These are phyloP conservation scores for Sporopachydermia lactativora DNA, from an alignment of 805 yeast genomes.

Conservation along the genomic window DNA sequence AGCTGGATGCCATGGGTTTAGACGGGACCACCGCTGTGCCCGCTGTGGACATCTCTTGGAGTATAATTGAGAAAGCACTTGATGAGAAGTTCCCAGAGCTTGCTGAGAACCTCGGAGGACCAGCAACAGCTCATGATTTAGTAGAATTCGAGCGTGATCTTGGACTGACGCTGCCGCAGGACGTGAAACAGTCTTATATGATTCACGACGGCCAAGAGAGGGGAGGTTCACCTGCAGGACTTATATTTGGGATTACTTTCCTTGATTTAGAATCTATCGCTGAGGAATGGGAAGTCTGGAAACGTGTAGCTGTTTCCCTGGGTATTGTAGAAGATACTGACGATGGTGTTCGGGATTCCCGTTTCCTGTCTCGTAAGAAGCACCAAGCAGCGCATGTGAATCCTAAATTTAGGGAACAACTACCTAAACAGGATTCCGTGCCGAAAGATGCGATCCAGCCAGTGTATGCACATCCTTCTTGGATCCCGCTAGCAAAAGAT, in stretches of 20 bases:
- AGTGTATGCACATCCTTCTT: slow-evolving; percentile 74
- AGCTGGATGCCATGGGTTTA: slow-evolving; percentile 21
- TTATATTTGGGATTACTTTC: slow-evolving; percentile 67
- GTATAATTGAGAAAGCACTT: slow-evolving; percentile 78
- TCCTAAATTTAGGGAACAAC: not conserved
- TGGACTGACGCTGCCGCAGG: slow-evolving; percentile 58
- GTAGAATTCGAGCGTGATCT: slow-evolving; percentile 75
- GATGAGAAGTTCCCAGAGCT: slow-evolving; percentile 68
- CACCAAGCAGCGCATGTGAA: not conserved
- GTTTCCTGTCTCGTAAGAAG: slow-evolving; percentile 3
- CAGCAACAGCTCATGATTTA: slow-evolving; percentile 71
- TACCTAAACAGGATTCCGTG: slow-evolving; percentile 42
- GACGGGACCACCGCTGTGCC: slow-evolving; percentile 49
- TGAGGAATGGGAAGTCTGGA: slow-evolving; percentile 77
- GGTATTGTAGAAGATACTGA: slow-evolving; percentile 18
- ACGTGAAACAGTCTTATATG: slow-evolving; percentile 66
- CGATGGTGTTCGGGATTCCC: slow-evolving; percentile 7
- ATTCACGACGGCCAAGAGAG: slow-evolving; percentile 87
- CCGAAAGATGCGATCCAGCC: slow-evolving; percentile 67
- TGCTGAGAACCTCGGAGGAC: slow-evolving; percentile 58
- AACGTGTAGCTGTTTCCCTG: slow-evolving; percentile 40
- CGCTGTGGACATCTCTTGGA: slow-evolving; percentile 72
- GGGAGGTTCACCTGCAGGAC: slow-evolving; percentile 60
- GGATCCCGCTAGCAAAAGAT: slow-evolving; percentile 90
- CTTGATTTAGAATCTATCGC: slow-evolving; percentile 72